Conservation (phyloP, 2,329 filamentous ascomycete species). For the Macrophomina phaseolina region DNA sequence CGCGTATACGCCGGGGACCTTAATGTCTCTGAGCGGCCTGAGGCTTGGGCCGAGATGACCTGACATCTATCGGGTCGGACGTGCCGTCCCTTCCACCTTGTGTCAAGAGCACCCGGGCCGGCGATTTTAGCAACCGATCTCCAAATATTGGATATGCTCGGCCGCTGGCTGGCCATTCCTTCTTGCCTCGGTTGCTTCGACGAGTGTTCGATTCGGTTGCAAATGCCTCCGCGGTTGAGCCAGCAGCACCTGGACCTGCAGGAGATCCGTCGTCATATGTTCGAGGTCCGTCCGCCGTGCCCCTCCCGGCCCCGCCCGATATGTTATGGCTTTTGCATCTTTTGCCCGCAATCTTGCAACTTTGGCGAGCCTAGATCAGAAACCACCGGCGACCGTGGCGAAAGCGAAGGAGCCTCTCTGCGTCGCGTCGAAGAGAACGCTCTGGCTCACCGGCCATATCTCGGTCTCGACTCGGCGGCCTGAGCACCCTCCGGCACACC, state of each 20-base stretch:
- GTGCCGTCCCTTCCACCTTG: constrained; percentile 4
- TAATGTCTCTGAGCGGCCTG: constrained; percentile 15
- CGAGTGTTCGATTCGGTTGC: constrained; percentile 11
- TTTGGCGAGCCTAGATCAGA: constrained; percentile 16
- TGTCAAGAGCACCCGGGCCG: constrained; percentile 1
- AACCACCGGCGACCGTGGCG: constrained; percentile 2
- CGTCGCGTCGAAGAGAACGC: constrained; percentile 2
- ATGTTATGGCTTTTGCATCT: background rate
- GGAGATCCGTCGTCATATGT: constrained; percentile 5
- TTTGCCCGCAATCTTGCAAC: constrained; percentile 11
- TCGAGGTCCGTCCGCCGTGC: background rate
- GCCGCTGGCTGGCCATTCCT: constrained; percentile 4
- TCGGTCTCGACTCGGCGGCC: constrained; percentile 15
- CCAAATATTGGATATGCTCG: constrained; percentile 23
- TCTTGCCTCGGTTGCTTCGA: background rate
- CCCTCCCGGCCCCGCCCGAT: constrained; percentile 3
- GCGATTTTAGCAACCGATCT: constrained; percentile 10
- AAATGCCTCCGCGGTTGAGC: background rate
- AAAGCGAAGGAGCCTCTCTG: constrained; percentile 8
- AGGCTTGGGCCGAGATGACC: constrained; percentile 15
- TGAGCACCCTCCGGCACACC: constrained; percentile 2
- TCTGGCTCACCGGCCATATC: constrained; percentile 17
- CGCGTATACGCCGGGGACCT: constrained; percentile 7
- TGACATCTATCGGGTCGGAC: constrained; percentile 2
- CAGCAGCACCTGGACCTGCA: constrained; percentile 14